Base-by-base conservation (phyloP, 768 basidiomycete species). In the Tylopilus felleus region DNA sequence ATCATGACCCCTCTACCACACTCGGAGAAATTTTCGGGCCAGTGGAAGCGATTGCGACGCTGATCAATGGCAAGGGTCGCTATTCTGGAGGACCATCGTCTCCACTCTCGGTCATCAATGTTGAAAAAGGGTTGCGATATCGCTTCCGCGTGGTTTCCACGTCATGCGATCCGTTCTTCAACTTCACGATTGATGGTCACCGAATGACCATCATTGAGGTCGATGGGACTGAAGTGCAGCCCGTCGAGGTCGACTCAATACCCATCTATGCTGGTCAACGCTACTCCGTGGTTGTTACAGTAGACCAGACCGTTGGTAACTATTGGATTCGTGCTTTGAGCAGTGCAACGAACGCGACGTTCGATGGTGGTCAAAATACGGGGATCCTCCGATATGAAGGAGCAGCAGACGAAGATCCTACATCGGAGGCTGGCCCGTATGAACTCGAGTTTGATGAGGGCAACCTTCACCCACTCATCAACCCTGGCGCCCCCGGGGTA, bases 341-440 rank as follows among this genome's bases (percentile, higher is more conserved):
- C 14, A 21, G 28, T 22, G 10, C 8, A 63, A 65, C 55, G 8
- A 53, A 54, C 35, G 57, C 72, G 8, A 47, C 65, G 22, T 68
- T 75, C 54, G 35, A 60, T 46, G 68, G 66, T 23, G 74, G 74
- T 12, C 68, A 75, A 56, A 80, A 78, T 60, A 72, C 74, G 42
- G 81, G 79, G 5, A 81, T 83, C 53, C 65, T 83, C 25, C 73
- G 79, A 52, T 83, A 83, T 52, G 63, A 49, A 1, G 77, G 76
- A 21, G 81, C 81, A 14, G 52, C 67, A 0, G 55, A 56, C 7
- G 63, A 67, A 8, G 80, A 83, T 28, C 82, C 82, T 1, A 70
- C 69, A 1, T 75, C 73, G 1, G 75, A 80, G 22, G 10, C 59
- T 39, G 73, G 35, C 47, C 61, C 49, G 6, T 61, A 56, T 33